Evolutionary conservation across 805 yeast species (phyloP).

Genomic region (Spathaspora arborariae): DNA sequence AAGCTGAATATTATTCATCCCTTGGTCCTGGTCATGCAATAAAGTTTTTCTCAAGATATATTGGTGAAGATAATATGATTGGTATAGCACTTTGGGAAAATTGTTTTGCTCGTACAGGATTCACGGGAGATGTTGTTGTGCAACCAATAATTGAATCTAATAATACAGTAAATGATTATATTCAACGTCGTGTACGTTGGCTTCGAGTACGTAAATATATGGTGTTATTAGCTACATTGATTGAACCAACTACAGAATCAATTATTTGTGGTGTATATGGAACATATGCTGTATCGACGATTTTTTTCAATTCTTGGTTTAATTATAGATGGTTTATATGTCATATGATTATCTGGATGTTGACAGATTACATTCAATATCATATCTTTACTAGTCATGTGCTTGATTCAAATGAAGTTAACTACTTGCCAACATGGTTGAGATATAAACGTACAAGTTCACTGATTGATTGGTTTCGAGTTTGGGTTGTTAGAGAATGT

Average conservation of each 20-base stretch:
- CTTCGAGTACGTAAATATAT: slow-evolving; percentile 79
- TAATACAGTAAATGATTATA: slow-evolving; percentile 49
- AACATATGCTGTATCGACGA: slow-evolving; percentile 48
- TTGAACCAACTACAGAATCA: slow-evolving; percentile 86
- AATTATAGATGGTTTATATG: slow-evolving; percentile 36
- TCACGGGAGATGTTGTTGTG: slow-evolving; percentile 73
- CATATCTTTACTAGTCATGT: slow-evolving; percentile 35
- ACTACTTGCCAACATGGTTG: slow-evolving; percentile 24
- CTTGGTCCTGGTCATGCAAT: slow-evolving; percentile 49
- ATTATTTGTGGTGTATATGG: slow-evolving; percentile 67
- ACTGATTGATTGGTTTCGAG: slow-evolving; percentile 23
- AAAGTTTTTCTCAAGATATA: slow-evolving; percentile 69
- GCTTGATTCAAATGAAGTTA: slow-evolving; percentile 5
- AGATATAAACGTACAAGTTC: slow-evolving; percentile 3
- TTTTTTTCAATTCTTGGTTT: slow-evolving; percentile 36
- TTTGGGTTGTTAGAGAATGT: slow-evolving; percentile 68
- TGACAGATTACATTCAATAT: slow-evolving; percentile 60
- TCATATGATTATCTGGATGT: slow-evolving; percentile 62
- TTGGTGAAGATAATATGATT: slow-evolving; percentile 92
- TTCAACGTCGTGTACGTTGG: slow-evolving; percentile 76
- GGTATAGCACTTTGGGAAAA: slow-evolving; percentile 78
- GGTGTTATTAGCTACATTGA: slow-evolving; percentile 79
- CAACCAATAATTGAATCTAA: slow-evolving; percentile 58
- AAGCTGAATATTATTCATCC: slow-evolving; percentile 23
- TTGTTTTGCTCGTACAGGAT: slow-evolving; percentile 64